These are phyloP conservation scores for Dendrobium officinale DNA, from an alignment of 106 monocot genomes.

Conservation along the genomic window DNA sequence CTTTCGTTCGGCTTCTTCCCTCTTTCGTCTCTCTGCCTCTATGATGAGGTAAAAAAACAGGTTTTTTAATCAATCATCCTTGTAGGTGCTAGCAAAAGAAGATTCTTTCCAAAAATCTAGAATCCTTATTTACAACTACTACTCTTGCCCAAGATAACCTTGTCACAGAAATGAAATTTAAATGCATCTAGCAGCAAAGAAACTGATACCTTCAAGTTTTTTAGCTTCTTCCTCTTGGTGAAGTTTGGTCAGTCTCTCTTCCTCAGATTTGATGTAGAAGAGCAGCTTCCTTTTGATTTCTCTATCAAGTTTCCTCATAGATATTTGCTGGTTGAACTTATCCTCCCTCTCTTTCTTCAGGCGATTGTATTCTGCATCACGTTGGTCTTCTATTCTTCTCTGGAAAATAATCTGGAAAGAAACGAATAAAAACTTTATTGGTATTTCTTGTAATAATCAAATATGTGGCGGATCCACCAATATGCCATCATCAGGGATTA, in stretches of 20 bases:
- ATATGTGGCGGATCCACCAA: too few species aligned
- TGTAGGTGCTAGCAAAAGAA: too few species aligned
- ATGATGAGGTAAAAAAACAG: background rate
- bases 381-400: slow-evolving; percentile 35
- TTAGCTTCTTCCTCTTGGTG: slow-evolving; percentile 85
- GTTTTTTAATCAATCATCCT: too few species aligned
- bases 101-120: too few species aligned
- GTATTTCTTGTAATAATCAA: too few species aligned
- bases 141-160: too few species aligned
- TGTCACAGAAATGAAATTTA: too few species aligned
- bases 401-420: slow-evolving; percentile 44
- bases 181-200: too few species aligned
- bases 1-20: slow-evolving; percentile 84
- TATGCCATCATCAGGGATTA: too few species aligned
- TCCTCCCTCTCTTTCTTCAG: slow-evolving; percentile 69
- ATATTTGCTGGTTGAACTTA: slow-evolving; percentile 30
- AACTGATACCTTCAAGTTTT: slow-evolving; percentile 62
- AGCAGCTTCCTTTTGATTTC: slow-evolving; percentile 70
- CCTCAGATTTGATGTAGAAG: slow-evolving; percentile 64
- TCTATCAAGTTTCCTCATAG: slow-evolving; percentile 44
- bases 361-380: slow-evolving; percentile 55
- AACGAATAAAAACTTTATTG: background rate
- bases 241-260: slow-evolving; percentile 55
- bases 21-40: slow-evolving; percentile 85
- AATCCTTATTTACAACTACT: too few species aligned